Base-by-base conservation (phyloP, 1,284 basidiomycete genomes). In the Cronartium ribicola region DNA sequence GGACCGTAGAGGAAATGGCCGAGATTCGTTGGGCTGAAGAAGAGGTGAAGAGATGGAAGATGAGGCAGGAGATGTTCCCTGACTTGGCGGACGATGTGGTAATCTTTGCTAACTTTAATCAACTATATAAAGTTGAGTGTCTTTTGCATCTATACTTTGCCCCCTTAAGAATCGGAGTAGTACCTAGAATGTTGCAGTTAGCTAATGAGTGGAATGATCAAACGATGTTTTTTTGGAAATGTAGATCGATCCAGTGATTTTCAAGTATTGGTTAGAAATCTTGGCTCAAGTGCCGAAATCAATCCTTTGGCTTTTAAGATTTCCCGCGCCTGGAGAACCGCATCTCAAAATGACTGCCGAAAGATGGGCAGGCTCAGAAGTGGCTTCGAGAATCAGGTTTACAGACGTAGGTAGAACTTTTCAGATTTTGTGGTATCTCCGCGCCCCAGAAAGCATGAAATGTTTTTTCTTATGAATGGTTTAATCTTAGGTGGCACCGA, bases 101-200 rank as follows among this genome's bases (percentile, higher is more conserved):
- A 73, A 85, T 88, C 76, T 87, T 88, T 77, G 86, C 86, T 67
- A 86, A 87, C 77, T 88, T 87, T 79, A 88, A 87, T 78, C 87
- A 88, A 83, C 84, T 86, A 65, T 81, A 81, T 78, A 81, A 81
- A 76, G 74, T 75, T 29, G 1, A 22, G 43, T 44, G 6, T 61
- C n/a, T 14, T 76, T 76, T 72, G 60, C 36, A 17, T n/a, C 40
- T 36, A 13, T 51, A 36, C 46, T 51, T 51, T 36, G 13, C 13
- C n/a, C n/a, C n/a, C n/a, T n/a, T n/a, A n/a, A n/a, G n/a, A n/a
- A n/a, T n/a, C n/a, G n/a, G n/a, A n/a, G n/a, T n/a, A n/a, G n/a
- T n/a, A n/a, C n/a, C n/a, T n/a, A n/a, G n/a, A n/a, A n/a, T n/a
- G n/a, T n/a, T n/a, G n/a, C n/a, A n/a, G n/a, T n/a, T n/a, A n/a